Evolutionary conservation across 192 early-diverging fungal genomes (phyloP).

Genomic region (Glomus cerebriforme): DNA sequence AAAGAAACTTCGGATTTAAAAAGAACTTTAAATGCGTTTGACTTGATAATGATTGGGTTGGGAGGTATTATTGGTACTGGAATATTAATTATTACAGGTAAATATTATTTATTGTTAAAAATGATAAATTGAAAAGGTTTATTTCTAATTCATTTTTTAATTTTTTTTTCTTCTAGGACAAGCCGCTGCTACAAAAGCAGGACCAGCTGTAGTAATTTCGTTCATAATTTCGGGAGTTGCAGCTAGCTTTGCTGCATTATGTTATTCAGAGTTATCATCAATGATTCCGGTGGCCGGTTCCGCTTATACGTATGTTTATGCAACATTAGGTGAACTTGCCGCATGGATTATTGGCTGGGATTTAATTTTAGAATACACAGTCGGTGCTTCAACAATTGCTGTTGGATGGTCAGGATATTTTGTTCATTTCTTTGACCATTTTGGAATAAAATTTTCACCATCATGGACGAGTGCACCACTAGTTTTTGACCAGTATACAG

Average conservation of each 20-base stretch:
- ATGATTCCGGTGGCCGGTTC: constrained; percentile 88
- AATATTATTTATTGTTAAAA: background rate
- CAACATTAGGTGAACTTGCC: constrained; percentile 82
- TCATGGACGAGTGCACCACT: constrained; percentile 73
- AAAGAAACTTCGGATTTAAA: constrained; percentile 50
- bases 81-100: constrained; percentile 78
- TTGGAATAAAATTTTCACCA: constrained; percentile 48
- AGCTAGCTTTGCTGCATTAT: constrained; percentile 73
- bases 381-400: constrained; percentile 81
- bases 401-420: constrained; percentile 84
- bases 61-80: constrained; percentile 82
- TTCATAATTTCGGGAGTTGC: constrained; percentile 79
- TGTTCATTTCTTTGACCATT: constrained; percentile 66
- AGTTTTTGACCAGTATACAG: constrained; percentile 41
- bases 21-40: constrained; percentile 55
- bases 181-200: constrained; percentile 76
- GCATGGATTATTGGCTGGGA: constrained; percentile 95
- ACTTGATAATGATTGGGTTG: constrained; percentile 67
- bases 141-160: background rate
- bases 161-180: constrained; percentile 41
- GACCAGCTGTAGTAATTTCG: constrained; percentile 81
- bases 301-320: constrained; percentile 85
- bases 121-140: background rate
- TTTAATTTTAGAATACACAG: constrained; percentile 85
- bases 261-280: constrained; percentile 85